These are phyloP conservation scores for Thermomucor indicae-seudaticae DNA, from an alignment of 371 early-diverging fungal species.

Conservation along the genomic window DNA sequence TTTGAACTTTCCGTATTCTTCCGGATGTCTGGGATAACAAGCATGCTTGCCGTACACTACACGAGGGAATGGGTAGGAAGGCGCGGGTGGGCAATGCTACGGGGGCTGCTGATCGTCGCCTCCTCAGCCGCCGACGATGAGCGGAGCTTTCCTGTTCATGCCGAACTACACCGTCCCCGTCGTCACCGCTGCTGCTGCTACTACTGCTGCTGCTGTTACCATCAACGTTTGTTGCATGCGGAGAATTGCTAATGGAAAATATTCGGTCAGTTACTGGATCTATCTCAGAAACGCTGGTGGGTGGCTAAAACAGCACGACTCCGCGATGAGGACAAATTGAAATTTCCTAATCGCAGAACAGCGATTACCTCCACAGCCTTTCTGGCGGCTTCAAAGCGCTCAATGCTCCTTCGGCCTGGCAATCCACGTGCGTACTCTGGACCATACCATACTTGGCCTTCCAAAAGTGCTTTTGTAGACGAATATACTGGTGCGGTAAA, in stretches of 20 bases:
- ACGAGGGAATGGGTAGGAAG: slow-evolving; percentile 6
- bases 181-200: neutral
- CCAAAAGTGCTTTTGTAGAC: too few relatives aligned
- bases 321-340: too few relatives aligned
- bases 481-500: too few relatives aligned
- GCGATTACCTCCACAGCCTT: neutral
- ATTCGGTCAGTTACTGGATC: too few relatives aligned
- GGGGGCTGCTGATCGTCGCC: neutral
- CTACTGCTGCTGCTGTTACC: neutral
- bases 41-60: too few relatives aligned
- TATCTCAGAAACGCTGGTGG: too few relatives aligned
- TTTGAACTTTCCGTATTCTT: slow-evolving; percentile 52
- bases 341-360: too few relatives aligned
- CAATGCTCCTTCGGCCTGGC: neutral
- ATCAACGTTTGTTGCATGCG: neutral
- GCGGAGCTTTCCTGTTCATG: slow-evolving; percentile 4
- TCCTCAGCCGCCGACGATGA: neutral
- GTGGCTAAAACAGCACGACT: too few relatives aligned
- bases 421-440: neutral
- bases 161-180: too few relatives aligned
- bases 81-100: slow-evolving; percentile 8
- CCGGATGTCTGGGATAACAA: too few relatives aligned
- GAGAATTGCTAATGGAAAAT: too few relatives aligned
- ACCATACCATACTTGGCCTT: neutral
- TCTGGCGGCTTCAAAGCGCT: neutral